A percentile compares a stretch with the other conserved stretches of the same genome.
These are phyloP conservation scores for Solanum rostratum DNA, from an alignment of 257 asterid genomes.

Conservation along the genomic window DNA sequence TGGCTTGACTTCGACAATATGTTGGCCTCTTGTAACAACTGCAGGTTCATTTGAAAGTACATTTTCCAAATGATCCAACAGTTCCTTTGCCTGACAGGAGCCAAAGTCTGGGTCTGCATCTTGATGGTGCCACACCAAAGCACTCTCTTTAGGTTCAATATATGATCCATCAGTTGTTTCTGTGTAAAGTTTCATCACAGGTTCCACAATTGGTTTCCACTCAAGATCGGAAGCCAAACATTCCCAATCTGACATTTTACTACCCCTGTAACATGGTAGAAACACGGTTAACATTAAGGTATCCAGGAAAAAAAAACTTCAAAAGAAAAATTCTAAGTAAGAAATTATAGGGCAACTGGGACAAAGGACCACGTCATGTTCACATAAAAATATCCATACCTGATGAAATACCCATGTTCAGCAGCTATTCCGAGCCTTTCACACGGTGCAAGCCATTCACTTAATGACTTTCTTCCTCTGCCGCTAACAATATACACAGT, in stretches of 20 bases:
- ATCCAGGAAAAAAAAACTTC: background rate
- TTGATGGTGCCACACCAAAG: conserved; percentile 87
- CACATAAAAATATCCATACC: conserved; percentile 27
- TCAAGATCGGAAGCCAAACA: conserved; percentile 59
- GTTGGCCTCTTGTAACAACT: conserved; percentile 82
- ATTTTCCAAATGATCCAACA: conserved; percentile 68
- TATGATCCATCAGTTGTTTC: conserved; percentile 89
- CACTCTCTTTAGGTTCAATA: conserved; percentile 80
- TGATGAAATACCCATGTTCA: conserved; percentile 75
- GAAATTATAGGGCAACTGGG: background rate
- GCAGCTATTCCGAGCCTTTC: conserved; percentile 76
- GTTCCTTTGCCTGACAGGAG: conserved; percentile 81
- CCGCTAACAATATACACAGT: conserved; percentile 85
- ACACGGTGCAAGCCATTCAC: conserved; percentile 79
- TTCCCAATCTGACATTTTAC: conserved; percentile 52
- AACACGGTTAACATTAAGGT: background rate
- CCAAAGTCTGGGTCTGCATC: conserved; percentile 86
- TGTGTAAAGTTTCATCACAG: conserved; percentile 68
- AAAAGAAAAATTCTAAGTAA: background rate
- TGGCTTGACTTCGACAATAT: conserved; percentile 89
- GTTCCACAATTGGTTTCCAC: conserved; percentile 79
- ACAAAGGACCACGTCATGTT: background rate
- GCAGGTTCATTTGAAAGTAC: conserved; percentile 91
- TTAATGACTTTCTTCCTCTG: conserved; percentile 50
- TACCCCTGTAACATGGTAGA: conserved; percentile 40